Evolutionary conservation across 441 rosid genomes (phyloP).

Genomic region (Rhodomyrtus psidioides): DNA sequence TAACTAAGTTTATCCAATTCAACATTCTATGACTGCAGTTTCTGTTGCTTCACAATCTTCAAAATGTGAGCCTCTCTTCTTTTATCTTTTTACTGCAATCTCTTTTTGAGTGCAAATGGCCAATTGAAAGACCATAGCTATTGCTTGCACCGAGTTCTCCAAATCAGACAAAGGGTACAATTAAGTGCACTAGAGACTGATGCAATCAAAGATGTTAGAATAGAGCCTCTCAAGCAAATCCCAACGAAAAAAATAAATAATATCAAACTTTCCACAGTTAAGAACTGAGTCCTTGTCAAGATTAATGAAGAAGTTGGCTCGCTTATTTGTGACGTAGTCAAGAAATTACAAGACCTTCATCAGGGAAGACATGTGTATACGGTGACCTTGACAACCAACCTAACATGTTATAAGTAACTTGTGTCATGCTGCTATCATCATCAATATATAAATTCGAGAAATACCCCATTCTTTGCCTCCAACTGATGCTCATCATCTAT

Average conservation of each 20-base stretch:
- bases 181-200: background rate
- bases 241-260: background rate
- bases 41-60: background rate
- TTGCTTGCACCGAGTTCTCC: background rate
- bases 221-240: background rate
- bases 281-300: background rate
- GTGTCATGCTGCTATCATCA: background rate
- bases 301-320: background rate
- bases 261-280: background rate
- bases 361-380: background rate
- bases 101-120: background rate
- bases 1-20: background rate
- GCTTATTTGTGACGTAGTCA: background rate
- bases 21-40: background rate
- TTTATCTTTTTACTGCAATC: background rate
- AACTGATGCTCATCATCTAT: constrained; percentile 88
- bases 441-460: background rate
- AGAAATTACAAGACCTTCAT: background rate
- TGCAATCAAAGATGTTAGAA: background rate
- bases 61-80: background rate
- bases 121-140: background rate
- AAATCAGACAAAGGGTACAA: background rate
- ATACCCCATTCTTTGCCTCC: constrained; percentile 92
- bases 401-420: background rate
- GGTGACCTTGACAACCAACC: background rate